Conservation (phyloP, 2,329 filamentous ascomycete genomes). For the Cladosporium sp. region DNA sequence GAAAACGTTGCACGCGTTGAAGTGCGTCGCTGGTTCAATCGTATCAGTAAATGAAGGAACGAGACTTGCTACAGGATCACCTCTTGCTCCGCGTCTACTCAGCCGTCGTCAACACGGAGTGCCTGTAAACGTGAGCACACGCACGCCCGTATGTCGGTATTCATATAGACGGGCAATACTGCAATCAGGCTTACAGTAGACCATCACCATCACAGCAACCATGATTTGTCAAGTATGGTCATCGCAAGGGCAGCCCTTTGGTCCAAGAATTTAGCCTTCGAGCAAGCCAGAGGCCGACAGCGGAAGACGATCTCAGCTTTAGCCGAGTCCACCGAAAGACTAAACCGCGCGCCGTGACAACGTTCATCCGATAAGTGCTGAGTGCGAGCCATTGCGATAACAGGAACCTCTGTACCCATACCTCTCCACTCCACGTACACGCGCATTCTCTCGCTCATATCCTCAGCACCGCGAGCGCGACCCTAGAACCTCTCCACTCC, state of each 20-base stretch:
- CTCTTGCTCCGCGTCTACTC: not conserved
- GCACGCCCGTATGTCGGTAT: too few relatives aligned
- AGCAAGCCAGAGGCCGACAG: not conserved
- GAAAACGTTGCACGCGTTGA: too few relatives aligned
- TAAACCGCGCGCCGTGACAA: not conserved
- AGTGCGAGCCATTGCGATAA: conserved; percentile 3
- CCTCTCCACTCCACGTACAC: not conserved
- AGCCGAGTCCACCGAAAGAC: not conserved
- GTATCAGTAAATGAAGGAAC: too few relatives aligned
- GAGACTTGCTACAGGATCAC: too few relatives aligned
- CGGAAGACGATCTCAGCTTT: not conserved
- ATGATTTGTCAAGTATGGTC: too few relatives aligned
- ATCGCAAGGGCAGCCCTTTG: too few relatives aligned
- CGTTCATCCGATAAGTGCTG: conserved; percentile 4
- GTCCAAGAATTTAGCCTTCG: too few relatives aligned
- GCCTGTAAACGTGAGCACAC: too few relatives aligned
- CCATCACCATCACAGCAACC: too few relatives aligned
- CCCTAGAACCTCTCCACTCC: not conserved
- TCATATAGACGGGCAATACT: too few relatives aligned
- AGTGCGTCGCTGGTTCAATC: not conserved
- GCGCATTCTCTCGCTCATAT: not conserved
- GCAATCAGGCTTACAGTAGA: too few relatives aligned
- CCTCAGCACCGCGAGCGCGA: not conserved
- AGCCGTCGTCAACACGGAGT: too few relatives aligned
- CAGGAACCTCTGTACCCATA: not conserved